Conservation (phyloP, 495 filamentous ascomycete species). For the Margaritispora aquatica region DNA sequence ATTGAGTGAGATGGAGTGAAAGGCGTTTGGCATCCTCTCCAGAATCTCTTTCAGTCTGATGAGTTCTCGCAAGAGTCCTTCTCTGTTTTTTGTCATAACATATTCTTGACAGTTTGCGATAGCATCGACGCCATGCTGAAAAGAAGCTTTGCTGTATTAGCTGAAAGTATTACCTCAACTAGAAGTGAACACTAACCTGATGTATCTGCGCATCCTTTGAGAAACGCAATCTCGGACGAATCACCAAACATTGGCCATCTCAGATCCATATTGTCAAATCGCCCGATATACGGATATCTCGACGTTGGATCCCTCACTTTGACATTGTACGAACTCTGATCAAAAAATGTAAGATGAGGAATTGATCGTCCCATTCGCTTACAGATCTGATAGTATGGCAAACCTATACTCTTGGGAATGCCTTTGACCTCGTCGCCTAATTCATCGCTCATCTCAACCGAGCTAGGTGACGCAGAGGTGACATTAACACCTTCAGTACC, state of each 20-base stretch:
- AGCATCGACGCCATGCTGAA: slow-evolving; percentile 27
- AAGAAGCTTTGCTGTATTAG: slow-evolving; percentile 26
- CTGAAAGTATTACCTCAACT: slow-evolving; percentile 6
- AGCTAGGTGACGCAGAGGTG: slow-evolving; percentile 26
- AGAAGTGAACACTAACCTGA: slow-evolving; percentile 25
- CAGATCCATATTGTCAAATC: slow-evolving; percentile 31
- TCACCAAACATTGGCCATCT: slow-evolving; percentile 25
- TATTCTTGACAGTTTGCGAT: slow-evolving; percentile 29
- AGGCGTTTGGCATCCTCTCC: slow-evolving; percentile 27
- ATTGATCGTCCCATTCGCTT: slow-evolving; percentile 29
- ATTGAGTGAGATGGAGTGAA: slow-evolving; percentile 32
- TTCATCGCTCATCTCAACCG: slow-evolving; percentile 40
- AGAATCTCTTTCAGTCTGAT: slow-evolving; percentile 28
- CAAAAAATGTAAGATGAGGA: slow-evolving; percentile 31
- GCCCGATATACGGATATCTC: slow-evolving; percentile 27
- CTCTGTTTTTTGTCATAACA: slow-evolving; percentile 29
- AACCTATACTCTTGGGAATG: slow-evolving; percentile 28
- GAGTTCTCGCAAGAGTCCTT: slow-evolving; percentile 25
- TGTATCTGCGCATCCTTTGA: slow-evolving; percentile 18
- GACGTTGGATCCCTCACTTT: slow-evolving; percentile 30
- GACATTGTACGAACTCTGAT: slow-evolving; percentile 30
- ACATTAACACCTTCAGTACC: slow-evolving; percentile 42
- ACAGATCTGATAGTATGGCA: slow-evolving; percentile 27
- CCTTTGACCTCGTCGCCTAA: slow-evolving; percentile 40
- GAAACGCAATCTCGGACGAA: slow-evolving; percentile 31